Evolutionary conservation across 2,329 filamentous ascomycete species (phyloP).

Genomic region (Byssoonygena ceratinophila): DNA sequence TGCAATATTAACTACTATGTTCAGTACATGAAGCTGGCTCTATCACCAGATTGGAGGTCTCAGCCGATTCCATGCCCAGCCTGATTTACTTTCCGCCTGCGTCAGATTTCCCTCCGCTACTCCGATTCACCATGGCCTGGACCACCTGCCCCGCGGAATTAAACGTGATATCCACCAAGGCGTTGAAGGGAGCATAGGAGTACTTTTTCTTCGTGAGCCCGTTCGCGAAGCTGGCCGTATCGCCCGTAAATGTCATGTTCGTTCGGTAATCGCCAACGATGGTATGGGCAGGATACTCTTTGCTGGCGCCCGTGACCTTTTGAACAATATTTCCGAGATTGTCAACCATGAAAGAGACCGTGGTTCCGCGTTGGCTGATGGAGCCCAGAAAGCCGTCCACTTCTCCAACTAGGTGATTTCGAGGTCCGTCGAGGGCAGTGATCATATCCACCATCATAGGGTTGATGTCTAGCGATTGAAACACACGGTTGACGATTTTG

Average conservation of each 20-base stretch:
- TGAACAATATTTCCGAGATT: slow-evolving; percentile 6
- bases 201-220: neutral
- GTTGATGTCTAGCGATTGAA: slow-evolving; percentile 1
- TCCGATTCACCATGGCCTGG: neutral
- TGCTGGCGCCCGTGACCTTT: neutral
- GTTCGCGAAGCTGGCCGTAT: neutral
- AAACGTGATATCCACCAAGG: neutral
- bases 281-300: neutral
- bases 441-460: neutral
- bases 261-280: slow-evolving; percentile 3
- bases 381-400: slow-evolving; percentile 3
- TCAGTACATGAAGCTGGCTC: neutral
- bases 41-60: no score
- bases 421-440: neutral
- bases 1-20: neutral
- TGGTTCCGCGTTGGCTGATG: neutral
- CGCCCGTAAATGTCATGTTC: slow-evolving; percentile 1
- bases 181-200: neutral
- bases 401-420: neutral
- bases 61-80: neutral
- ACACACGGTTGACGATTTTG: slow-evolving; percentile 1
- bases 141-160: neutral
- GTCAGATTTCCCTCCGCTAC: neutral
- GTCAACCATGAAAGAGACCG: slow-evolving; percentile 2
- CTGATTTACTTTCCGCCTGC: neutral